These are phyloP conservation scores for Hordeum vulgare DNA, from an alignment of 176 grass and related monocot genomes.

Conservation along the genomic window MorexV3_pseudomolecules_assembly NC_058523.1:501571031-501571530, in stretches of 20 bases:
- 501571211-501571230: background rate
- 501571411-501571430: background rate
- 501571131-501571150: slow-evolving; percentile 7
- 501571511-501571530: background rate
- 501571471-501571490: background rate
- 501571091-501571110: background rate
- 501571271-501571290: background rate
- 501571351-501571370: slow-evolving; percentile 19
- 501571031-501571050: slow-evolving; percentile 14
- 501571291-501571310: slow-evolving; percentile 20
- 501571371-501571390: background rate
- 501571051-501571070: slow-evolving; percentile 28
- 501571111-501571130: background rate
- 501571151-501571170: slow-evolving; percentile 9
- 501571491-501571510: background rate
- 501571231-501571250: background rate
- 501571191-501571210: slow-evolving; percentile 1
- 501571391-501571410: background rate
- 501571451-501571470: background rate
- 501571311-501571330: background rate
- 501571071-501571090: background rate
- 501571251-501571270: slow-evolving; percentile 21
- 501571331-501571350: background rate
- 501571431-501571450: background rate
- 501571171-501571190: background rate